Percentiles rank a stretch among this genome's conserved stretches.
Evolutionary conservation across 352 stramenopile species (phyloP).

Genomic region (Elongisporangium undulatum): DNA sequence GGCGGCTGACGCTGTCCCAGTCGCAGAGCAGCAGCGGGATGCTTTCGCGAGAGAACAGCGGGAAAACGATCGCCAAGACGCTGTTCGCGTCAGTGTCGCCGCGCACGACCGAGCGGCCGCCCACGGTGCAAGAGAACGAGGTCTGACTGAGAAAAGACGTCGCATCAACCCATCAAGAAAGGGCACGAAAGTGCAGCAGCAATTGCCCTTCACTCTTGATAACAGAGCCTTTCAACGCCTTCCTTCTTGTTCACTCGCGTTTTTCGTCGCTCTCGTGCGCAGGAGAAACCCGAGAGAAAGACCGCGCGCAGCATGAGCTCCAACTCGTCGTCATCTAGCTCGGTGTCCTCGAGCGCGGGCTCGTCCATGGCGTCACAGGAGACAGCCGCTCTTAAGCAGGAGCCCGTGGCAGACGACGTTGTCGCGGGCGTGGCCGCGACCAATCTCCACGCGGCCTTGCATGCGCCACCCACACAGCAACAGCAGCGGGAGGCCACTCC

Average conservation of each 20-base stretch:
- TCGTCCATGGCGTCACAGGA: conserved; percentile 5
- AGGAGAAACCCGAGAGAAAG: neutral
- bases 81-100: neutral
- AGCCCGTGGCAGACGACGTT: neutral
- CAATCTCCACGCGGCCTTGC: neutral
- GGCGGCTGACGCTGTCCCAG: conserved; percentile 20
- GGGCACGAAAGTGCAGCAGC: neutral
- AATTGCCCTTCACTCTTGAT: neutral
- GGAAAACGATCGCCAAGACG: neutral
- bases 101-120: neutral
- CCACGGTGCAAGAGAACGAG: conserved; percentile 1
- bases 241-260: neutral
- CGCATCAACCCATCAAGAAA: neutral
- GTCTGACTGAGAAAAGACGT: conserved; percentile 2
- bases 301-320: neutral
- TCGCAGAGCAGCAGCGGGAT: neutral
- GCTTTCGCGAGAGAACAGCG: conserved; percentile 14
- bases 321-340: conserved; percentile 10
- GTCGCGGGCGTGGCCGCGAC: neutral
- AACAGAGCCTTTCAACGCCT: neutral
- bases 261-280: neutral
- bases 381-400: neutral
- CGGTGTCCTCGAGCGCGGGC: conserved; percentile 6
- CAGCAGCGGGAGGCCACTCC: neutral
- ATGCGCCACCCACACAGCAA: neutral